Evolutionary conservation across 1,139 yeast genomes (phyloP), one percentile per base, ranked within the genome.

Genomic region (Candida tropicalis): DNA sequence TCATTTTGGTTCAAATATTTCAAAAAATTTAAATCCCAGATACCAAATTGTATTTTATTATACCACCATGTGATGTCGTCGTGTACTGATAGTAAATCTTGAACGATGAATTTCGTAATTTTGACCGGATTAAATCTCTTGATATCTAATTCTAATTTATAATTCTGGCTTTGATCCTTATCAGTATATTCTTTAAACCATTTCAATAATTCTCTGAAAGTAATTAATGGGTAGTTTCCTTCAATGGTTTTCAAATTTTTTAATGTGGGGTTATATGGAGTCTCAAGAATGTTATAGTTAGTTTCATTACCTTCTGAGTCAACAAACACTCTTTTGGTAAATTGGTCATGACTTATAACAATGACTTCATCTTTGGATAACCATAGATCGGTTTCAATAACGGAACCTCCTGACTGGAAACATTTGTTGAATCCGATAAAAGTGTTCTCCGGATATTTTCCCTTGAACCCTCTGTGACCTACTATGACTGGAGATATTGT

Each of bases 371-470:
- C 99, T 5, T 66, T 64, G 2, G 95, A 73, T 44, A 89, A 70
- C 71, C 91, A 96, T 38, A 91, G 70, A 61, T 93, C 97, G 7
- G 96, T 84, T 61, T 91, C 98, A 32, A 93, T 75, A 9, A 81
- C 76, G 16, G 79, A 76, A 22, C 87, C 90, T 0, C 93, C 93
- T 15, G 80, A 74, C 13, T 75, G 79, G 39, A 75, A 76, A 17
- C 96, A 95, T 42, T 82, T 82, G 15, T 79, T 68, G 62, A 88
- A 87, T 2, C 96, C 90, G 2, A 70, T 56, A 13, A 89, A 52
- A 4, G 97, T 86, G 62, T 91, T 91, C 58, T 91, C 98, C 3
- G 95, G 87, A 53, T 66, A 84, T 43, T 73, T 66, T 26, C 78
- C 80, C 45, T 84, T 82, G 64, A 70, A 84, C 1, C 79, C 79